Evolutionary conservation across 129 eudicot genomes (phyloP).

Genomic region (Flaveria sonorensis): DNA sequence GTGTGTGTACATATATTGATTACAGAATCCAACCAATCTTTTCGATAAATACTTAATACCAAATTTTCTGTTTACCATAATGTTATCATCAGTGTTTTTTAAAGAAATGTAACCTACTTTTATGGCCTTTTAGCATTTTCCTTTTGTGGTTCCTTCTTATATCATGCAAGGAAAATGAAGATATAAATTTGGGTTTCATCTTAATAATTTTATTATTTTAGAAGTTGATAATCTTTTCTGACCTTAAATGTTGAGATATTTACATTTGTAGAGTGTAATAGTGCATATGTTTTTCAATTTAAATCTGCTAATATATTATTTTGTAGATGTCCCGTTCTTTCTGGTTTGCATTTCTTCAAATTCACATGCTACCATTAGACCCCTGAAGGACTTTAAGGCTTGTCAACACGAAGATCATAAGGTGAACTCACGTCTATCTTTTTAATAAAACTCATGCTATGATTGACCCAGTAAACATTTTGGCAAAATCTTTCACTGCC

Average conservation of each 20-base stretch:
- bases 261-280: not conserved
- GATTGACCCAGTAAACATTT: not conserved
- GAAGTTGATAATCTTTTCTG: constrained; percentile 12
- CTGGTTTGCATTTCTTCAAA: constrained; percentile 64
- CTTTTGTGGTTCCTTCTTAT: not conserved
- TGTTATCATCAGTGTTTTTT: not conserved
- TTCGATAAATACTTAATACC: constrained; percentile 7
- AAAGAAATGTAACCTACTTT: not conserved
- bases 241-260: constrained; percentile 1
- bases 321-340: constrained; percentile 84
- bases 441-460: not conserved
- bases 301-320: constrained; percentile 20
- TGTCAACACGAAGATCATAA: constrained; percentile 60
- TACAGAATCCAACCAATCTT: not conserved
- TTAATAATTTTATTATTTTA: not conserved
- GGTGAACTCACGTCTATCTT: constrained; percentile 36
- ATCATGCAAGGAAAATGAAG: not conserved
- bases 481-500: not conserved
- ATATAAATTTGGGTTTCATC: not conserved
- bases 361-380: constrained; percentile 59
- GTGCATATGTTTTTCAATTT: not conserved
- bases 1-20: not conserved
- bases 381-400: constrained; percentile 69
- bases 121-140: constrained; percentile 1
- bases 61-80: constrained; percentile 7